Evolutionary conservation across 2,329 filamentous ascomycete genomes (phyloP), one percentile per base, ranked within the genome.

Genomic region (Furcasterigmium sp.): DNA sequence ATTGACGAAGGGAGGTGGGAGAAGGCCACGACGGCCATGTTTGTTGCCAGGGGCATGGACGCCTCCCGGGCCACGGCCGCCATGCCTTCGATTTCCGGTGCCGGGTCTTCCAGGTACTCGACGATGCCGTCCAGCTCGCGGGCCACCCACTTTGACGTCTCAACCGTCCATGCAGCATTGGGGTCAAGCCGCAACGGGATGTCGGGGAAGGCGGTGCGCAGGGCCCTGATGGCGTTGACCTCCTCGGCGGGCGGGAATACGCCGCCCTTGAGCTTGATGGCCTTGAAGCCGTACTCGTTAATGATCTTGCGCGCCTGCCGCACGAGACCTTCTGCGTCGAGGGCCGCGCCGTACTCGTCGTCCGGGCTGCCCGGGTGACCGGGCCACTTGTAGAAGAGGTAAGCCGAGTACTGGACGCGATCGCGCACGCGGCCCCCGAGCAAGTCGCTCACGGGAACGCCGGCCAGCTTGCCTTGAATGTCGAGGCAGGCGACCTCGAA

Each of bases 401-500:
- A 69, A 3, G 66, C 66, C 3, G 66, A 69, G 51, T 67, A 69
- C 38, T 65, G 63, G 1, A 69, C 63, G 15, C 53, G 56, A 41
- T 67, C 58, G 44, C 65, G 57, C 8, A 69, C 58, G 0, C 62
- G 55, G 3, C 65, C 65, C 4, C 66, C 65, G 2, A 69, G 60
- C 0, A 69, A 46, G 5, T 65, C 62, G 34, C 61, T 61, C 3
- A 68, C 64, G 3, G 65, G 63, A 0, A 68, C 42, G 1, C 65
- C 64, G 1, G 62, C 56, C 2, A 67, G 37, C 37, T 69, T 69
- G 15, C 63, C 65, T 39, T 69, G 65, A 1, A 68, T 57, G 38
- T 68, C 65, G 13, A 69, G 59, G 39, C 63, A 67, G 0, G 64
- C 64, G n/a, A 68, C 65, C 37, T 67, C 64, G 8, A 69, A 68